Evolutionary conservation across 2,329 filamentous ascomycete species (phyloP).

Genomic region (Scopulariopsis brevicaulis): DNA sequence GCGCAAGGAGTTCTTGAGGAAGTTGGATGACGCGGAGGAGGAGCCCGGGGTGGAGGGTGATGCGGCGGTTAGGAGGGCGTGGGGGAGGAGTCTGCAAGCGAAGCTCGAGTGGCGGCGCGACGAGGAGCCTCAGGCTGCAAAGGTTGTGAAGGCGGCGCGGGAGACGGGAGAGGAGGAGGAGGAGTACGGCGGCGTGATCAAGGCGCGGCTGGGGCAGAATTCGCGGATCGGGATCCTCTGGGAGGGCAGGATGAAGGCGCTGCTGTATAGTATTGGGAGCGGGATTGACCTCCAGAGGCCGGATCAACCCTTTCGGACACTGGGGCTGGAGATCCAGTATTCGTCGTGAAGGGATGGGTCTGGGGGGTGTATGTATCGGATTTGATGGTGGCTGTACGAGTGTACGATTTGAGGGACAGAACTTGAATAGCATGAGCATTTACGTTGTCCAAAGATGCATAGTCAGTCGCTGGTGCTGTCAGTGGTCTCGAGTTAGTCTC

Average conservation of each 20-base stretch:
- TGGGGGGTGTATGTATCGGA: no score
- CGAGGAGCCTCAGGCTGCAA: conserved; percentile 16
- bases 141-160: conserved; percentile 10
- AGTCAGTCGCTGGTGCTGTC: no score
- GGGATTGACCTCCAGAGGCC: conserved; percentile 68
- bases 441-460: background rate
- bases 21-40: conserved; percentile 13
- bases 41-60: conserved; percentile 19
- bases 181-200: conserved; percentile 75
- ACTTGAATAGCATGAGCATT: background rate
- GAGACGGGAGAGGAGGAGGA: conserved; percentile 32
- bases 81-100: conserved; percentile 37
- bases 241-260: conserved; percentile 86
- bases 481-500: no score
- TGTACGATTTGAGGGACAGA: background rate
- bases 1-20: conserved; percentile 46
- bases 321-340: conserved; percentile 74
- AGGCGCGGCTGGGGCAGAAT: conserved; percentile 81
- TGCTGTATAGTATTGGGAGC: conserved; percentile 84
- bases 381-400: background rate
- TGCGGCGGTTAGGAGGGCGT: conserved; percentile 8
- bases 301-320: conserved; percentile 65
- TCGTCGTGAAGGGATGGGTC: conserved; percentile 46
- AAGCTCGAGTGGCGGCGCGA: conserved; percentile 40
- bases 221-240: conserved; percentile 77